Evolutionary conservation across 202 grass and related monocot genomes (phyloP).

Genomic region (Panicum hallii): DNA sequence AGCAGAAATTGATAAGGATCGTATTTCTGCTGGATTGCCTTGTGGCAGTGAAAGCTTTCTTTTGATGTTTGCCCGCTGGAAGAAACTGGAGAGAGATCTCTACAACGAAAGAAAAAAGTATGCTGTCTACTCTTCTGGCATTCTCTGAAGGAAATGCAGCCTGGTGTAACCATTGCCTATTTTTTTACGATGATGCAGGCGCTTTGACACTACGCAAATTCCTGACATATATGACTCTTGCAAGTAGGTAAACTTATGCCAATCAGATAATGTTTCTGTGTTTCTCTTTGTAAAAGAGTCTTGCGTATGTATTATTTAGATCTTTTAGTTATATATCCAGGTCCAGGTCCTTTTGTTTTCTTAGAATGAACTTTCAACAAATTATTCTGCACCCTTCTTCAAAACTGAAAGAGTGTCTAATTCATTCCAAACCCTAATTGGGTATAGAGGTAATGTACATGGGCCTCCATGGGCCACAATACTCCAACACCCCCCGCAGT

Average conservation of each 20-base stretch:
- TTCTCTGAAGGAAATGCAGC: constrained; percentile 31
- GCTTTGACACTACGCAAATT: constrained; percentile 93
- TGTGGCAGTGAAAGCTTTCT: constrained; percentile 97
- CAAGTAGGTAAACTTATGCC: constrained; percentile 71
- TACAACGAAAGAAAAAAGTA: constrained; percentile 97
- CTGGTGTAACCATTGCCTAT: constrained; percentile 30
- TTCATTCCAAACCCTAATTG: too few species aligned
- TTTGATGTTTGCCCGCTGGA: constrained; percentile 98
- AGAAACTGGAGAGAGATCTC: constrained; percentile 90
- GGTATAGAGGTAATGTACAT: too few species aligned
- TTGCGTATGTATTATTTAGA: constrained; percentile 34
- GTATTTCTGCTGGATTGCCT: constrained; percentile 85
- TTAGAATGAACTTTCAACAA: neutral
- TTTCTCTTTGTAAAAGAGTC: constrained; percentile 30
- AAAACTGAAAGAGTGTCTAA: too few species aligned
- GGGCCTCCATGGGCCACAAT: too few species aligned
- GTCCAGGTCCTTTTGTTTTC: neutral
- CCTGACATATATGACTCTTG: constrained; percentile 97
- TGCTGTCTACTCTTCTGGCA: constrained; percentile 37
- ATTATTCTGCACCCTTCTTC: constrained; percentile 21
- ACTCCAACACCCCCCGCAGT: too few species aligned
- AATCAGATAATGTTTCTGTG: constrained; percentile 38
- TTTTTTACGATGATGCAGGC: constrained; percentile 60
- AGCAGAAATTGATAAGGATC: constrained; percentile 75
- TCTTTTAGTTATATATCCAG: constrained; percentile 12